phyloP scores from a whole-genome alignment of 2,329 filamentous ascomycete species.

The Colletotrichum godetiae region DNA sequence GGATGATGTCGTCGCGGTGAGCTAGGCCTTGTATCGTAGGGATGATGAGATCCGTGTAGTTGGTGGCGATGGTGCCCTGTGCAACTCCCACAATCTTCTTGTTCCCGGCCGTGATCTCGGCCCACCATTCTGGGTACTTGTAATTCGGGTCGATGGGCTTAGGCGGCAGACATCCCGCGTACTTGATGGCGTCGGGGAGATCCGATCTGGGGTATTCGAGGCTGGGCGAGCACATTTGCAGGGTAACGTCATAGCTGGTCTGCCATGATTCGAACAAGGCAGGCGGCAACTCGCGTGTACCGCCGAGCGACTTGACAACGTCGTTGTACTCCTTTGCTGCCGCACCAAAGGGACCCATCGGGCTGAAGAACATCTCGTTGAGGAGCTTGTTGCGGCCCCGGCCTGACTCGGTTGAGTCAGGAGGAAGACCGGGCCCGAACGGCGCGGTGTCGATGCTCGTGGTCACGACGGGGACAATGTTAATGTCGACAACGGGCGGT shows the following conservation, averaged over 20 bases:
- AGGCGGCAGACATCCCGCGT: conserved; percentile 54
- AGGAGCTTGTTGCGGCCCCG: conserved; percentile 46
- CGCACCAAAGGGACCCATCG: conserved; percentile 39
- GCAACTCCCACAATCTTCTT: conserved; percentile 58
- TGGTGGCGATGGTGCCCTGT: conserved; percentile 57
- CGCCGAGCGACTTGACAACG: conserved; percentile 45
- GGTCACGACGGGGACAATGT: conserved; percentile 49
- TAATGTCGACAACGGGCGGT: conserved; percentile 52
- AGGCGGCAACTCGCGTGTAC: conserved; percentile 36
- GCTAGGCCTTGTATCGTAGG: conserved; percentile 57
- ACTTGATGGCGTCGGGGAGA: conserved; percentile 52
- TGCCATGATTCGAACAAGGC: conserved; percentile 44
- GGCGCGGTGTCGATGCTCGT: conserved; percentile 52
- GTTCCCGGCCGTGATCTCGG: conserved; percentile 47
- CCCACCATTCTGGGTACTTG: conserved; percentile 57
- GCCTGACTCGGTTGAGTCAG: conserved; percentile 49
- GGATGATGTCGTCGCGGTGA: conserved; percentile 50
- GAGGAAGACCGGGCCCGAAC: conserved; percentile 51
- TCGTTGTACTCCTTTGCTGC: conserved; percentile 39
- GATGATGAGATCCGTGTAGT: conserved; percentile 54
- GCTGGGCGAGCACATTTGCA: conserved; percentile 52
- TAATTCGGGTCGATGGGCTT: conserved; percentile 44
- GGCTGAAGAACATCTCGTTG: conserved; percentile 37
- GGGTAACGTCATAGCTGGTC: conserved; percentile 45
- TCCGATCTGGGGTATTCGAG: conserved; percentile 53